Conservation (phyloP, 1,284 basidiomycete species). For the Marasmius sp. region DNA sequence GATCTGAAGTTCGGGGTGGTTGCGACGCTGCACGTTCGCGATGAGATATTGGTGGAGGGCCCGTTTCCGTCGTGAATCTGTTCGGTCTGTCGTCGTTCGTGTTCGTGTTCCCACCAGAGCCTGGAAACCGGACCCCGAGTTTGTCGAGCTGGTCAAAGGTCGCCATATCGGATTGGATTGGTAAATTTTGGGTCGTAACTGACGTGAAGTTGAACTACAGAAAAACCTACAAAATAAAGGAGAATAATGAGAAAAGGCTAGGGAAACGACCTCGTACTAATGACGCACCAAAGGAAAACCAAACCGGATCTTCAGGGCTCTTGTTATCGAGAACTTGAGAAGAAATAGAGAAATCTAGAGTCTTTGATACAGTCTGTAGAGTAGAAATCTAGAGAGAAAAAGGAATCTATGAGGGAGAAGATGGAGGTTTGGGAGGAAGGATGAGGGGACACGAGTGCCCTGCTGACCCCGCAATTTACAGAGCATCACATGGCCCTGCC, state of each 20-base stretch:
- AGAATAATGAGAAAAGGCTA: background rate
- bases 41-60: constrained; percentile 43
- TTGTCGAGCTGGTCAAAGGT: constrained; percentile 6
- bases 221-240: background rate
- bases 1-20: constrained; percentile 54
- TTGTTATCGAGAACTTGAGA: background rate
- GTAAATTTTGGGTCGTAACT: background rate
- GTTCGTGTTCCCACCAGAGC: background rate
- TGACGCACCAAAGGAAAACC: background rate
- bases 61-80: constrained; percentile 6
- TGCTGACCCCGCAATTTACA: constrained; percentile 1
- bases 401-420: background rate
- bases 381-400: background rate
- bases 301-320: background rate
- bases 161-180: background rate
- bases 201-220: background rate
- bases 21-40: constrained; percentile 68
- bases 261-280: background rate
- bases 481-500: background rate
- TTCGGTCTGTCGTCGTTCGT: constrained; percentile 11
- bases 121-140: constrained; percentile 3
- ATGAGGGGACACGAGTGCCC: background rate
- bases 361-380: constrained; percentile 1
- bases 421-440: background rate
- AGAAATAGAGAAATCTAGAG: background rate